Conservation (phyloP, 2,329 filamentous ascomycete genomes). For the Diatrype stigma region DNA sequence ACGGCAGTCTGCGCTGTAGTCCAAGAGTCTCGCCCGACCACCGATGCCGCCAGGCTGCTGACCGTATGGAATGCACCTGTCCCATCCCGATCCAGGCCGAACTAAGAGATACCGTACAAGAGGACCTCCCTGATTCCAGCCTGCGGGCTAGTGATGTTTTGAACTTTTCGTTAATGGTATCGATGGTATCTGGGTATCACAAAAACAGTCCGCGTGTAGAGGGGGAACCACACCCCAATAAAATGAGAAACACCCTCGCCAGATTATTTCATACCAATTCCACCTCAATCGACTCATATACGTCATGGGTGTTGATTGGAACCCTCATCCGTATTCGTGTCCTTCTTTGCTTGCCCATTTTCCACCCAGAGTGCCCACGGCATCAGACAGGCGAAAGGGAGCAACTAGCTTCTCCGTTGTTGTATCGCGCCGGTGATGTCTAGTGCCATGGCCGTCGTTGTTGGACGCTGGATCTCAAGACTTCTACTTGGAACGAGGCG, state of each 20-base stretch:
- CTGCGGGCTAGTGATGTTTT: too few relatives aligned
- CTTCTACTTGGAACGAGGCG: slow-evolving; percentile 52
- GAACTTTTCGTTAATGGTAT: not conserved
- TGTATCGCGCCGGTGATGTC: slow-evolving; percentile 23
- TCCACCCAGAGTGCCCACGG: not conserved
- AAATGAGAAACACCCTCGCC: not conserved
- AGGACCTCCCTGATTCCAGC: too few relatives aligned
- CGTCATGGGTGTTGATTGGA: too few relatives aligned
- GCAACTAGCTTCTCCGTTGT: slow-evolving; percentile 21
- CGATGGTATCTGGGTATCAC: not conserved
- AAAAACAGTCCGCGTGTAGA: not conserved
- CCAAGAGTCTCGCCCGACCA: too few relatives aligned
- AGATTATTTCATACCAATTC: too few relatives aligned
- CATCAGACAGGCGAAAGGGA: not conserved
- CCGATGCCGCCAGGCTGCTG: too few relatives aligned
- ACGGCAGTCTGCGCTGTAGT: too few relatives aligned
- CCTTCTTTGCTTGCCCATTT: not conserved
- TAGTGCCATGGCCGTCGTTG: slow-evolving; percentile 19
- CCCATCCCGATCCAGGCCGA: too few relatives aligned
- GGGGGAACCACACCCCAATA: not conserved
- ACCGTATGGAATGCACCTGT: too few relatives aligned
- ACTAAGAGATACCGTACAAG: too few relatives aligned
- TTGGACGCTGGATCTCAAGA: slow-evolving; percentile 48
- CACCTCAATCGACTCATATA: too few relatives aligned
- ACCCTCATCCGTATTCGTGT: too few relatives aligned